These are phyloP conservation scores for Irpex sp. DNA, from an alignment of 1,284 basidiomycete genomes.

Conservation along the genomic window DNA sequence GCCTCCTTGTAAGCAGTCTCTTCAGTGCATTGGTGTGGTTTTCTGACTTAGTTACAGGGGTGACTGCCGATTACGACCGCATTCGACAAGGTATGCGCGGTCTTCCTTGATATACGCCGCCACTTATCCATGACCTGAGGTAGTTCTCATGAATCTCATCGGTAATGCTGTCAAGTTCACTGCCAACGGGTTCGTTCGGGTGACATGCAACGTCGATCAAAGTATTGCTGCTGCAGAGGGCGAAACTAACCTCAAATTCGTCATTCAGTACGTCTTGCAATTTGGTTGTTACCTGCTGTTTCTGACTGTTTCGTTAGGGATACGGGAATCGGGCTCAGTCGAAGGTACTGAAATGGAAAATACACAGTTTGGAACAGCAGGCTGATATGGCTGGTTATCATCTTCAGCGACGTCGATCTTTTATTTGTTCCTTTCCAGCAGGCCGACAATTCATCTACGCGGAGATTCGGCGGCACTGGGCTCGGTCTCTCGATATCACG, in stretches of 20 bases:
- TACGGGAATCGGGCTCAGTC: conserved; percentile 62
- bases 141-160: conserved; percentile 69
- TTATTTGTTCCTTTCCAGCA: conserved; percentile 70
- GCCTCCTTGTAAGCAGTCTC: conserved; percentile 43
- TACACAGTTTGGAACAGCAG: neutral
- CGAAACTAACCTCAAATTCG: conserved; percentile 56
- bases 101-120: neutral
- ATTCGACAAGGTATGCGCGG: conserved; percentile 54
- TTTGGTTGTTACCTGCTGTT: neutral
- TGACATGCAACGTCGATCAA: conserved; percentile 50
- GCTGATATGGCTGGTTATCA: neutral
- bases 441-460: conserved; percentile 68
- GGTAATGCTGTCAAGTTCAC: conserved; percentile 75
- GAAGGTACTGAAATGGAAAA: conserved; percentile 23
- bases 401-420: conserved; percentile 47
- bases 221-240: conserved; percentile 27
- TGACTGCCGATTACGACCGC: conserved; percentile 64
- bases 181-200: conserved; percentile 51
- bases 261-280: conserved; percentile 45
- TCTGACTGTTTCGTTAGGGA: conserved; percentile 34
- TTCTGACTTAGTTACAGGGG: conserved; percentile 36
- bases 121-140: neutral
- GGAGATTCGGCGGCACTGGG: conserved; percentile 67
- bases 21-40: neutral
- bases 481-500: conserved; percentile 67